Base-by-base conservation (phyloP, 2,329 filamentous ascomycete genomes). In the Xylaria sp. region DNA sequence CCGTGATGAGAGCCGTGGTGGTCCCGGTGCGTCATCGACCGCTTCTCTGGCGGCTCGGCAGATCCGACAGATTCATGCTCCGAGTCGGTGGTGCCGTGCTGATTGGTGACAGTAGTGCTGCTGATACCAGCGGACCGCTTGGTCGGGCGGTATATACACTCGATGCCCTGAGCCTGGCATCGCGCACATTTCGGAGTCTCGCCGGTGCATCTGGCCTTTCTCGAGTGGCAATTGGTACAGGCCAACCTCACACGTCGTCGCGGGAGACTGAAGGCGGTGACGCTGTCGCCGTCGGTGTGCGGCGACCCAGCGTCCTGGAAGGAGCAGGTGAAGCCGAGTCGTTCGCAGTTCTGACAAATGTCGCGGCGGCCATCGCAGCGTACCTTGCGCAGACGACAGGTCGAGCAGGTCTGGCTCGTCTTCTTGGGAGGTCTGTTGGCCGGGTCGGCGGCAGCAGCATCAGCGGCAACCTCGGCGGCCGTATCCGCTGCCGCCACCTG, bases 201-300 rank as follows among this genome's bases (percentile, higher is more conserved):
- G n/a, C 84, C 84, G 55, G 82, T 86, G 74, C 84, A 87, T 51
- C 84, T 78, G 31, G 84, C 84, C 70, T 87, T 87, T 67, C 84
- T 79, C 35, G 82, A 81, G 66, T 87, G 84, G 72, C 84, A 87
- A 69, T 80, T 84, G 69, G 83, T 78, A 67, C 84, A 87, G 28
- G 84, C 84, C 72, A 85, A 80, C 46, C 84, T 80, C 45, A 85
- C 84, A 21, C 84, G 82, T 38, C 84, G 80, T 42, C 83, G 77
- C 6, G 84, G 82, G 53, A 84, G 71, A n/a, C 78, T 75, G 52
- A 80, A 78, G 47, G 78, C 71, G 12, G 78, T 77, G 31, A 78
- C 68, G 57, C 77, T 71, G 55, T 75, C 73, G 57, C 67, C 66
- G 57, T 75, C 73, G 61, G 65, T 70, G 65, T 74, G 74, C 23